Evolutionary conservation across 2,329 filamentous ascomycete genomes (phyloP).

Genomic region (Chaetomiaceae sp.): DNA sequence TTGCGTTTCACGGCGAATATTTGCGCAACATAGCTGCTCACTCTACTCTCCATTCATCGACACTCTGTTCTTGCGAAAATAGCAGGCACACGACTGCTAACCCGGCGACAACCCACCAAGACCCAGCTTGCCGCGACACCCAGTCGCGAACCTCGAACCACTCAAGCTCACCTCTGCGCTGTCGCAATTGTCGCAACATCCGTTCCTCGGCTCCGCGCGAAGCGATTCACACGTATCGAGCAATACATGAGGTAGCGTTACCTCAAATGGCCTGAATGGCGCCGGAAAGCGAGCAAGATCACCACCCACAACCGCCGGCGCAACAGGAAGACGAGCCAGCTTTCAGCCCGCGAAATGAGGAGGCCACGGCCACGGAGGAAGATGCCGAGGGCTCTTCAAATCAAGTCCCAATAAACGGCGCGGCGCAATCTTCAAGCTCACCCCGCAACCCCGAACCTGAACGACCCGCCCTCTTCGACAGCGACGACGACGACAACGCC

Average conservation of each 20-base stretch:
- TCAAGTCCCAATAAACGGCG: not conserved
- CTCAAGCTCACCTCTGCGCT: not conserved
- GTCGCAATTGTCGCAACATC: conserved; percentile 1
- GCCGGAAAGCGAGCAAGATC: conserved; percentile 15
- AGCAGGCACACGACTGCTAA: too few relatives aligned
- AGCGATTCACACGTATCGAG: too few relatives aligned
- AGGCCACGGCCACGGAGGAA: not conserved
- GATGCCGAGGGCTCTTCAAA: not conserved
- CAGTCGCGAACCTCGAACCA: not conserved
- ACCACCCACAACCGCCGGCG: conserved; percentile 8
- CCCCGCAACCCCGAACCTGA: not conserved
- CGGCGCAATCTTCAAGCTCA: not conserved
- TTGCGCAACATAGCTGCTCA: too few relatives aligned
- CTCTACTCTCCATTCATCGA: too few relatives aligned
- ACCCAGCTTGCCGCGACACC: not conserved
- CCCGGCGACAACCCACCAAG: not conserved
- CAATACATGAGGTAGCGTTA: conserved; percentile 4
- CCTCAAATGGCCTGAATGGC: conserved; percentile 20
- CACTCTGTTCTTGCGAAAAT: too few relatives aligned
- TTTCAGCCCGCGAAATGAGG: not conserved
- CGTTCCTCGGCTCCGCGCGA: not conserved
- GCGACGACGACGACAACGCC: conserved; percentile 10
- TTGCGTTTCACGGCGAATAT: too few relatives aligned
- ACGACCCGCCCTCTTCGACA: conserved; percentile 7
- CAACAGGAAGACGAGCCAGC: conserved; percentile 7